Evolutionary conservation across 768 basidiomycete genomes (phyloP).

Genomic region (Rhizopogon vulgaris): DNA sequence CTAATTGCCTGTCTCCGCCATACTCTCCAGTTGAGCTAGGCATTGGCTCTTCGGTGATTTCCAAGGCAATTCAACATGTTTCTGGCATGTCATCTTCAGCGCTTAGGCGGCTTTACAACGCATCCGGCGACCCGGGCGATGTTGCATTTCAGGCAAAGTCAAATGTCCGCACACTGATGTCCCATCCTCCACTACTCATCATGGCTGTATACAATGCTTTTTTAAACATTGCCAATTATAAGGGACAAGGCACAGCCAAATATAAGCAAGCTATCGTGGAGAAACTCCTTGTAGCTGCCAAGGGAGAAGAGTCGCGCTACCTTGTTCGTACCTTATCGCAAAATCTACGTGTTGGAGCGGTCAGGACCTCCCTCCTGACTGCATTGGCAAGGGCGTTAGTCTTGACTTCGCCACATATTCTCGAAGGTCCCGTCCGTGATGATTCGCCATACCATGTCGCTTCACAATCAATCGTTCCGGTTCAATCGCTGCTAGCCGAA

Average conservation of each 20-base stretch:
- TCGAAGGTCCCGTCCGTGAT: constrained; percentile 11
- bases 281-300: constrained; percentile 75
- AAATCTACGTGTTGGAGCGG: constrained; percentile 84
- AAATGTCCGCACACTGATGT: constrained; percentile 64
- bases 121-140: constrained; percentile 80
- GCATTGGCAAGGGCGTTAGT: constrained; percentile 77
- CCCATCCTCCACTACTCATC: constrained; percentile 63
- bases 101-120: constrained; percentile 61
- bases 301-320: constrained; percentile 84
- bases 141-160: constrained; percentile 83
- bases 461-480: constrained; percentile 13
- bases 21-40: constrained; percentile 70
- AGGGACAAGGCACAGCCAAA: constrained; percentile 70
- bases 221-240: constrained; percentile 58
- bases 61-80: constrained; percentile 64
- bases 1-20: constrained; percentile 72
- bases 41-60: constrained; percentile 61
- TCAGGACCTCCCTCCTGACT: constrained; percentile 73
- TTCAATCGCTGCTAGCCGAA: constrained; percentile 10
- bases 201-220: constrained; percentile 62
- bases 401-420: constrained; percentile 39
- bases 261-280: constrained; percentile 76
- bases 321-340: constrained; percentile 68
- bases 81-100: constrained; percentile 58
- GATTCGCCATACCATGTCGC: constrained; percentile 25